Conservation (phyloP, 2,329 filamentous ascomycete genomes). For the Parastagonospora nodorum region DNA sequence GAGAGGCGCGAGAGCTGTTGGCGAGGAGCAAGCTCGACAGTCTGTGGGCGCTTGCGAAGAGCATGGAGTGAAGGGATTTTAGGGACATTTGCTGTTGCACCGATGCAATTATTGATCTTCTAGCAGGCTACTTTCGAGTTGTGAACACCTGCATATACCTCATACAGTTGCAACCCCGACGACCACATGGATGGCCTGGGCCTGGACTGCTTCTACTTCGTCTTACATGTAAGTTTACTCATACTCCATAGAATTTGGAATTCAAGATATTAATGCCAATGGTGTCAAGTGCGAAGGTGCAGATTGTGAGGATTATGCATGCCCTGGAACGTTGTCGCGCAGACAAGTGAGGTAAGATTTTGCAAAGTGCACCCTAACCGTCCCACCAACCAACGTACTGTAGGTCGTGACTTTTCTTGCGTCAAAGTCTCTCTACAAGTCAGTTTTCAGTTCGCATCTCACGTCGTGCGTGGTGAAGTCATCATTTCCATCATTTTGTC, state of each 20-base stretch:
- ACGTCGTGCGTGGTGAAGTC: too few relatives aligned
- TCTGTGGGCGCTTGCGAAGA: constrained; percentile 92
- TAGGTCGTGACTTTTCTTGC: not conserved
- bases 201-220: constrained; percentile 6
- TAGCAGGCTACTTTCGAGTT: not conserved
- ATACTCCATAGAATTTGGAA: constrained; percentile 21
- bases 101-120: not conserved
- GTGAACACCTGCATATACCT: not conserved
- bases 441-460: too few relatives aligned
- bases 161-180: not conserved
- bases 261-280: constrained; percentile 20
- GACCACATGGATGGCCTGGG: not conserved
- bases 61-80: constrained; percentile 22
- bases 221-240: constrained; percentile 24
- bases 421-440: not conserved
- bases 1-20: constrained; percentile 81
- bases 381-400: not conserved
- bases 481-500: too few relatives aligned
- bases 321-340: not conserved
- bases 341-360: not conserved
- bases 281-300: constrained; percentile 1
- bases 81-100: not conserved
- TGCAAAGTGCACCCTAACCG: not conserved
- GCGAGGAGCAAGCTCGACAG: constrained; percentile 87
- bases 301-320: not conserved